Conservation (phyloP, 805 yeast species). For the Danielia reshetovae region DNA sequence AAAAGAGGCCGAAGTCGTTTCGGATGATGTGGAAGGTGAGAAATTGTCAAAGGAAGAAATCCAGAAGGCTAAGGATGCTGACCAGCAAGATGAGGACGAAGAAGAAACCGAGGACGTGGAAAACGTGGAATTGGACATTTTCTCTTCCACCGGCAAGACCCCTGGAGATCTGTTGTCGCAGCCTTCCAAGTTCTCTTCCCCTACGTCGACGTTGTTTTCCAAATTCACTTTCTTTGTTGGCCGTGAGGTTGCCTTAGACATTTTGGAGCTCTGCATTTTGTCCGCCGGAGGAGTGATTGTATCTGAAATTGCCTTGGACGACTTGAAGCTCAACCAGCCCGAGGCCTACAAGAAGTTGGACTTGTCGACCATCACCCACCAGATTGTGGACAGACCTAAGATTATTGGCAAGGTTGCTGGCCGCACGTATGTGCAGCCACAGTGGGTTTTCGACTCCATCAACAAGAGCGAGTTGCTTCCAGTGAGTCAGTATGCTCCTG, state of each 20-base stretch:
- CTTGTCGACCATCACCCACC: conserved; percentile 78
- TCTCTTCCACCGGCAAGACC: conserved; percentile 57
- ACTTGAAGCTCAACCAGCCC: conserved; percentile 49
- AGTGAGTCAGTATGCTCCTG: conserved; percentile 84
- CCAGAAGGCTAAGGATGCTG: conserved; percentile 43
- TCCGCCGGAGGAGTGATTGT: conserved; percentile 83
- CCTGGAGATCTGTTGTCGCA: conserved; percentile 71
- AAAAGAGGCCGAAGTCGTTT: conserved; percentile 16
- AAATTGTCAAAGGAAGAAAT: conserved; percentile 40
- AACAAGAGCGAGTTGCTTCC: conserved; percentile 73
- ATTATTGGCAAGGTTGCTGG: conserved; percentile 75
- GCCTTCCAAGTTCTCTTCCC: conserved; percentile 51
- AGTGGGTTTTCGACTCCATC: conserved; percentile 92
- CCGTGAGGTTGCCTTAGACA: conserved; percentile 92
- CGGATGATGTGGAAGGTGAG: conserved; percentile 19
- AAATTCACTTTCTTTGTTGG: conserved; percentile 82
- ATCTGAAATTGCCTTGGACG: conserved; percentile 86
- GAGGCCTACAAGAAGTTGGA: conserved; percentile 47
- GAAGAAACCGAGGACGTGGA: conserved; percentile 31
- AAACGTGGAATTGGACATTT: conserved; percentile 56
- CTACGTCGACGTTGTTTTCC: conserved; percentile 63
- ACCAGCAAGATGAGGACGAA: conserved; percentile 12
- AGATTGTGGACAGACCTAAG: conserved; percentile 89
- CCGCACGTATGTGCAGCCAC: conserved; percentile 93
- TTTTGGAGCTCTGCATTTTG: conserved; percentile 80